Evolutionary conservation across 2,329 filamentous ascomycete genomes (phyloP).

Genomic region (Penicillium sp.): DNA sequence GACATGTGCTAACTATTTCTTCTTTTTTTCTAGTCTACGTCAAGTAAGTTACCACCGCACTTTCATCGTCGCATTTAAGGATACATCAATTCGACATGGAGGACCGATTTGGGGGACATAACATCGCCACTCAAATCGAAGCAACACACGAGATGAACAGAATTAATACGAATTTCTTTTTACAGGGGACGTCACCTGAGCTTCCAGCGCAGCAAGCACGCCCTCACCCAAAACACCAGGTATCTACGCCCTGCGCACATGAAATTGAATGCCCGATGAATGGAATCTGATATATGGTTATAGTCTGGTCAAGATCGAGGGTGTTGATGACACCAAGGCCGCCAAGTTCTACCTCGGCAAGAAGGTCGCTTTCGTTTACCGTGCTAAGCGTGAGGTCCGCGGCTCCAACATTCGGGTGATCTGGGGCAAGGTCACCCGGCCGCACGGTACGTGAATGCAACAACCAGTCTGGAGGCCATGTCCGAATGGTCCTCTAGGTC

Average conservation of each 20-base stretch:
- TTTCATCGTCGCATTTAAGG: slow-evolving; percentile 18
- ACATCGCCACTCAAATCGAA: slow-evolving; percentile 2
- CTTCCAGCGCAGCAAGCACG: slow-evolving; percentile 92
- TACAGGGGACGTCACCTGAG: slow-evolving; percentile 91
- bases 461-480: slow-evolving; percentile 2
- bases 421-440: slow-evolving; percentile 95
- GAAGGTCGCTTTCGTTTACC: slow-evolving; percentile 98
- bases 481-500: background rate
- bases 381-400: slow-evolving; percentile 84
- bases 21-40: slow-evolving; percentile 60
- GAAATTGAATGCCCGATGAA: slow-evolving; percentile 8
- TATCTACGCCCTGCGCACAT: slow-evolving; percentile 20
- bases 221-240: slow-evolving; percentile 75
- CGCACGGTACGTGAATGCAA: slow-evolving; percentile 62
- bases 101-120: slow-evolving; percentile 11
- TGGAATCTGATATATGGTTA: slow-evolving; percentile 21
- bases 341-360: slow-evolving; percentile 98
- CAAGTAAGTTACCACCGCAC: slow-evolving; percentile 58
- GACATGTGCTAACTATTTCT: slow-evolving; percentile 25
- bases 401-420: slow-evolving; percentile 98
- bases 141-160: slow-evolving; percentile 15
- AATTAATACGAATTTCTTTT: slow-evolving; percentile 31
- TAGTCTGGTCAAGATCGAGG: slow-evolving; percentile 95
- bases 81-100: slow-evolving; percentile 15
- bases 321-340: slow-evolving; percentile 80